Base-by-base conservation (phyloP, 495 filamentous ascomycete species). In the Aspergillus baeticus region DNA sequence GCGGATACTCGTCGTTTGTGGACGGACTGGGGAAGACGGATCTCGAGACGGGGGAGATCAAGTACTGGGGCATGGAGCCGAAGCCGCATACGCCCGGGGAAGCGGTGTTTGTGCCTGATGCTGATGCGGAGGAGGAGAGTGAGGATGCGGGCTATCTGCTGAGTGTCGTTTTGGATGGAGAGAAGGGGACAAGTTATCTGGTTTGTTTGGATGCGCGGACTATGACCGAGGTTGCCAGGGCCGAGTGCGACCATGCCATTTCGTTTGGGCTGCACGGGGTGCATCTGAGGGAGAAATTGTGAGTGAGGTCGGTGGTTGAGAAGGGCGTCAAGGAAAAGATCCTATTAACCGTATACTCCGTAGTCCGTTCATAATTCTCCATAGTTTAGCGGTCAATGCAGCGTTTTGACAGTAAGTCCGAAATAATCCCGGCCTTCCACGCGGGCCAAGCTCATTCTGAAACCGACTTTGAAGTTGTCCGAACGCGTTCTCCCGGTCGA, bases 111-210 rank as follows among this genome's bases (percentile, higher is more conserved):
- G 20, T 61, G 6, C 53, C 58, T 3, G 58, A 61, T 43, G 53
- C 58, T 3, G 58, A 61, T 43, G 53, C 38, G 7, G 34, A 21
- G 11, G 33, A 23, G 0, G 45, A 52, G 13, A 17, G 39, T 17
- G 58, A 61, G 39, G 53, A 61, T 49, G 52, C 58, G 11, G 58
- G 58, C 3, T 61, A 56, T 48, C 34, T 61, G 5, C 22, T 61
- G 15, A 61, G 47, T 23, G 53, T 61, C 6, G 58, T 61, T 5
- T 38, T 61, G 17, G 50, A 61, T 46, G 58, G 58, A 1, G 58
- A 61, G 10, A 56, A 29, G 18, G 58, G 58, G 13, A 57, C 47
- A 8, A 61, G 58, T 37, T 61, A 61, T 18, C 41, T 61, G 3
- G 3, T 61, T 1, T 61, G 58, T 22, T 23, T 61, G 20, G 17